phyloP scores from a whole-genome alignment of 345 rosid genomes.

The Hevea brasiliensis region DNA sequence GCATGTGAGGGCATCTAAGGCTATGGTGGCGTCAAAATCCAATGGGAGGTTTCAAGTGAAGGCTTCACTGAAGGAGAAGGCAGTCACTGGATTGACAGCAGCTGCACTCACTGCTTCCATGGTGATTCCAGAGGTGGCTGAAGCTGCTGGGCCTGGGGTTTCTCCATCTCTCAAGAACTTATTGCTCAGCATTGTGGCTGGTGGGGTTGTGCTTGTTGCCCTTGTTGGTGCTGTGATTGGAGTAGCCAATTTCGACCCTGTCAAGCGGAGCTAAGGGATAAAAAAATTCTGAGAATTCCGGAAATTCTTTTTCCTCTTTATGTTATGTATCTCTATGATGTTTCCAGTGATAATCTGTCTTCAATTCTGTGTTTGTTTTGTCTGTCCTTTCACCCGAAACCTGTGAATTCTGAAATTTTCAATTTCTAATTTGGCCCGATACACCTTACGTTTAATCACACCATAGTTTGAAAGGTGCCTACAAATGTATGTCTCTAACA shows the following conservation, averaged over 20 bases:
- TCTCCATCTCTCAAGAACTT: conserved; percentile 90
- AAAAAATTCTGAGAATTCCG: neutral
- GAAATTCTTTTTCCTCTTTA: conserved; percentile 7
- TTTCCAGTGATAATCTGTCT: conserved; percentile 4
- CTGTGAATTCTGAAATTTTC: conserved; percentile 22
- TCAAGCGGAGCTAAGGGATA: conserved; percentile 58
- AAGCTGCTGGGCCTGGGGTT: conserved; percentile 53
- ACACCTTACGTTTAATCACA: neutral
- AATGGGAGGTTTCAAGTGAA: conserved; percentile 40
- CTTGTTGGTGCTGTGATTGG: conserved; percentile 70
- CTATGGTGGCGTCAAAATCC: conserved; percentile 27
- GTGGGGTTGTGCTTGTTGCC: conserved; percentile 60
- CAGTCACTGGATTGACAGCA: conserved; percentile 67
- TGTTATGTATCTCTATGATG: conserved; percentile 13
- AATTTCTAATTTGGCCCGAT: conserved; percentile 8
- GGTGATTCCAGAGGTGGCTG: conserved; percentile 74
- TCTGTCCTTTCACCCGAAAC: conserved; percentile 11
- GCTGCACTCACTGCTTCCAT: conserved; percentile 74
- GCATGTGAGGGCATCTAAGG: conserved; percentile 49
- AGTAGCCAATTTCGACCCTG: conserved; percentile 77
- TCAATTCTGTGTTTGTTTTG: neutral
- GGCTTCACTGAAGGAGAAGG: conserved; percentile 75
- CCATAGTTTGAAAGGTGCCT: neutral
- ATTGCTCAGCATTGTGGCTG: conserved; percentile 83
- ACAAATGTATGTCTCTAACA: neutral